Evolutionary conservation across 2,329 filamentous ascomycete genomes (phyloP), one percentile per base, ranked within the genome.

Genomic region (Penicillium brasilianum): DNA sequence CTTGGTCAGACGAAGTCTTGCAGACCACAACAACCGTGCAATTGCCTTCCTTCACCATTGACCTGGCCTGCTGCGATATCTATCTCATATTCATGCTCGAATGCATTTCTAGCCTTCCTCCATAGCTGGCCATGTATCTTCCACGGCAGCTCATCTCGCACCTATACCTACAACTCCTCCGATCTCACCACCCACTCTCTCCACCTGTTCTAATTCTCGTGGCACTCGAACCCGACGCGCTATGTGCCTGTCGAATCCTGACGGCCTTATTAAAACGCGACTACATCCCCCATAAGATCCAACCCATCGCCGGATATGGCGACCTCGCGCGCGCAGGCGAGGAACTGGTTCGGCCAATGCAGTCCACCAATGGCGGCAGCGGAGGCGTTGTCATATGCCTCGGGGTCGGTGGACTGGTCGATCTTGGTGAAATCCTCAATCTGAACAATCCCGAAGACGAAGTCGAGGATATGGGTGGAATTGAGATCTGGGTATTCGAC

Each of bases 211-310:
- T 98, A 28, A 87, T 99, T 65, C 90, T 99, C 59, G 93, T 93
- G 66, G 91, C 94, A 37, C 90, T 98, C 74, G 94, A 97, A 74
- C 93, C 95, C 58, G 95, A 99, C 80, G 91, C 95, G 65, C 87
- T 99, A 64, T 98, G 94, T 78, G 95, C 93, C 64, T 96, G 93
- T 76, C 92, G 93, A 63, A 97, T 99, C 63, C 87, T 99, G 51
- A 96, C 94, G 2, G 86, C 90, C 54, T 85, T 99, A n/a, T 84
- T 99, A 62, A 97, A 96, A 80, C 90, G 94, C 83, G 95, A 99
- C 82, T 98, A 96, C 75, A 96, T 99, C 69, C 91, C 90, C 14
- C 94, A 98, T 81, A 98, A 97, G 79, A 97, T 98, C 72, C 92
- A 97, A 72, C 95, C 95, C 1, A 90, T 99, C 57, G 88, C 92